These are phyloP conservation scores for Mortierella sp. DNA, from an alignment of 371 early-diverging fungal species.

Conservation along the genomic window DNA sequence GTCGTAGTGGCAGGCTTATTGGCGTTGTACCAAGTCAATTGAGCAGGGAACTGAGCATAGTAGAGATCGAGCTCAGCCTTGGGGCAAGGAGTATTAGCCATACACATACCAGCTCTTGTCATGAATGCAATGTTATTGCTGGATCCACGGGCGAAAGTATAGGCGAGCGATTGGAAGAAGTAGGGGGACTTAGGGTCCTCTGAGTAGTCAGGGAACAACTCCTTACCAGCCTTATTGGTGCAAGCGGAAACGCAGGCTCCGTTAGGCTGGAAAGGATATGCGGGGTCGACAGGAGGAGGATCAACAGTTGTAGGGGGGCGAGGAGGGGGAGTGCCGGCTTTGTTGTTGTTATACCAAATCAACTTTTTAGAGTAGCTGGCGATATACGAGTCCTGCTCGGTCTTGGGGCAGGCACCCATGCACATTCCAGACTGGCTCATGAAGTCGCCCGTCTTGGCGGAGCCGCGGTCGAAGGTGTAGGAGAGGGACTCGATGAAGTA, in stretches of 20 bases:
- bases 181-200: constrained; percentile 44
- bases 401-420: constrained; percentile 36
- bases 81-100: constrained; percentile 8
- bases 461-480: constrained; percentile 47
- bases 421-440: constrained; percentile 55
- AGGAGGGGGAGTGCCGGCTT: constrained; percentile 19
- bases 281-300: not conserved
- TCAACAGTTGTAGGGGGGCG: not conserved
- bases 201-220: constrained; percentile 35
- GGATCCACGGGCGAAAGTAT: constrained; percentile 36
- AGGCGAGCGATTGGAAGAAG: constrained; percentile 31
- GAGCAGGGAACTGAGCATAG: not conserved
- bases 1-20: constrained; percentile 12
- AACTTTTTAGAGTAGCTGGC: constrained; percentile 21
- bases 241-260: constrained; percentile 24
- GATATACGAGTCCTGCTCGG: constrained; percentile 37
- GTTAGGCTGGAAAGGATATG: constrained; percentile 27
- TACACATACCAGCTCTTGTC: constrained; percentile 46
- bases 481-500: constrained; percentile 47
- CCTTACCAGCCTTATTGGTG: constrained; percentile 32
- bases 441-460: constrained; percentile 38
- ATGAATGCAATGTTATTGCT: constrained; percentile 44
- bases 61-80: not conserved
- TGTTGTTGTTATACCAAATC: constrained; percentile 53
- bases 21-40: constrained; percentile 3